These are phyloP conservation scores for Oryza brachyantha DNA, from an alignment of 176 grass and related monocot genomes.

Conservation along the genomic window DNA sequence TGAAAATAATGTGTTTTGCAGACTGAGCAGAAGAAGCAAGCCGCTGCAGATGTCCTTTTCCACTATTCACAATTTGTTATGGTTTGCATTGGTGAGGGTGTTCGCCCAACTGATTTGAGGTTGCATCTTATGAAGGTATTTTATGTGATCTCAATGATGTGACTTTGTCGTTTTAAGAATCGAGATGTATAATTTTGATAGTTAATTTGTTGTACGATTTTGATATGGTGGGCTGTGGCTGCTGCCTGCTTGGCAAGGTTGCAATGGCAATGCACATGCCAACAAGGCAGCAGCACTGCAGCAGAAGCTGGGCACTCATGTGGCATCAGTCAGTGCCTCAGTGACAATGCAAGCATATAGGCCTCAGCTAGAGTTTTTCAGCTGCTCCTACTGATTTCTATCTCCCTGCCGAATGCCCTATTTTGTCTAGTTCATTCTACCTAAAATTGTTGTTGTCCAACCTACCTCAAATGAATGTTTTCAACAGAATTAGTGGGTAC, in stretches of 20 bases:
- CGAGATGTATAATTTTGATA: neutral
- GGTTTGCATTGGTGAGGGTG: constrained; percentile 92
- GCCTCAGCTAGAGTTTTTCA: neutral
- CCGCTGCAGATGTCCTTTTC: constrained; percentile 75
- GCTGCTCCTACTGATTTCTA: neutral
- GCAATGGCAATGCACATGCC: neutral
- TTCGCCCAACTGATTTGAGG: constrained; percentile 83
- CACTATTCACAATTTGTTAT: constrained; percentile 92
- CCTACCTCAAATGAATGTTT: neutral
- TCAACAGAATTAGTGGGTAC: neutral
- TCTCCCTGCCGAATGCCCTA: neutral
- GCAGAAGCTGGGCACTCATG: neutral
- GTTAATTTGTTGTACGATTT: neutral
- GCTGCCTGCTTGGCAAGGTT: neutral
- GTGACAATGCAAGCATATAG: too few species aligned
- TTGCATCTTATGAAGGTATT: constrained; percentile 94
- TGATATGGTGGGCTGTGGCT: neutral
- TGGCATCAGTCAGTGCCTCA: neutral
- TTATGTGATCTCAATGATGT: constrained; percentile 19
- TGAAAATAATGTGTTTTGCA: constrained; percentile 51
- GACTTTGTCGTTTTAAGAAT: neutral
- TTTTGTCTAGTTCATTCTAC: neutral
- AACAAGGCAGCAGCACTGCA: neutral
- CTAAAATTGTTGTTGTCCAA: neutral
- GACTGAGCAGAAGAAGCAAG: constrained; percentile 87